phyloP scores from a whole-genome alignment of 202 grass and related monocot genomes.

The Brachypodium distachyon region DNA sequence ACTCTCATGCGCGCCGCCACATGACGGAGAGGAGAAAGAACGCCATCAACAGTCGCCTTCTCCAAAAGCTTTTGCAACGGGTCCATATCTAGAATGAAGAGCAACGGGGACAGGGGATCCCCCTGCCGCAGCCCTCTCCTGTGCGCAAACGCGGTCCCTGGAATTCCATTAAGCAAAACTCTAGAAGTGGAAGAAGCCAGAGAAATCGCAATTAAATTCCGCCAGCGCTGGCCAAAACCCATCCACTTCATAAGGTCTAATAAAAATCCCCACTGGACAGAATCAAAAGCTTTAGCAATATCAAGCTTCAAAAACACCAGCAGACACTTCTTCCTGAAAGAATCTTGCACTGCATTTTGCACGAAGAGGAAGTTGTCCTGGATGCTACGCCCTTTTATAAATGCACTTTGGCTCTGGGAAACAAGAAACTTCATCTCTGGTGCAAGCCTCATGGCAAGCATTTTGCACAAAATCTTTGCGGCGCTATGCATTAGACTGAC shows the following conservation, averaged over 20 bases:
- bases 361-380: too few relatives aligned
- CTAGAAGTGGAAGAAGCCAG: neutral
- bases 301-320: neutral
- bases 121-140: neutral
- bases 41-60: accelerated
- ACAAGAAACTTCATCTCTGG: neutral
- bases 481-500: neutral
- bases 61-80: neutral
- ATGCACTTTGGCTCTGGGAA: neutral
- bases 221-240: neutral
- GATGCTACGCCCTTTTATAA: neutral
- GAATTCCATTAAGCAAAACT: neutral
- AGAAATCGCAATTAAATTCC: neutral
- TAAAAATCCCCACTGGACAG: neutral
- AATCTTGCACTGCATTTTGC: neutral
- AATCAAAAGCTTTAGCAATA: neutral
- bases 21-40: neutral
- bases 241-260: neutral
- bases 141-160: neutral
- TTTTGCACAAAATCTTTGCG: neutral
- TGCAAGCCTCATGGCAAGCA: neutral
- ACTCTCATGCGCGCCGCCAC: neutral
- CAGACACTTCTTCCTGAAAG: neutral
- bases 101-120: neutral
- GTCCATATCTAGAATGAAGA: neutral